phyloP scores from a whole-genome alignment of 1,139 yeast genomes.

The Candida sanyaensis region DNA sequence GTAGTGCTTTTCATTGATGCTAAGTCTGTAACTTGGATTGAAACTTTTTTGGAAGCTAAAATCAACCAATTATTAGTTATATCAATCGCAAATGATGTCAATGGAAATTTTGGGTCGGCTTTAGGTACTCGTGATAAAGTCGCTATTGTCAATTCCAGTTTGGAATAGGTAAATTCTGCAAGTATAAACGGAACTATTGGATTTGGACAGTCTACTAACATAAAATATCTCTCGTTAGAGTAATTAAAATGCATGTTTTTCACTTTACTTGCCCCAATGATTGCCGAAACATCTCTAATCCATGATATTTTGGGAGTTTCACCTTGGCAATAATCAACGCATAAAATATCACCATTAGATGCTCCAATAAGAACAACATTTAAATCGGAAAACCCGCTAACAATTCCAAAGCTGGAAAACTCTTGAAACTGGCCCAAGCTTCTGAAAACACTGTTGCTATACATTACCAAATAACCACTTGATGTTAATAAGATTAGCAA shows the following conservation, averaged over 20 bases:
- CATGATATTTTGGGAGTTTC: conserved; percentile 20
- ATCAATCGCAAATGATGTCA: conserved; percentile 57
- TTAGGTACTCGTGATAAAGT: conserved; percentile 32
- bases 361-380: conserved; percentile 51
- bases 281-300: conserved; percentile 20
- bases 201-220: conserved; percentile 68
- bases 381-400: conserved; percentile 44
- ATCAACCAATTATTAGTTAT: conserved; percentile 41
- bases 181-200: conserved; percentile 58
- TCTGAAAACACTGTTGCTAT: conserved; percentile 30
- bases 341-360: conserved; percentile 53
- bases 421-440: conserved; percentile 22
- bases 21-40: conserved; percentile 58
- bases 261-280: conserved; percentile 40
- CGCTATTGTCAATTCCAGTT: not conserved
- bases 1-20: conserved; percentile 19
- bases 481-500: conserved; percentile 63
- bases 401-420: conserved; percentile 51
- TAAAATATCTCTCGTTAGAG: conserved; percentile 24
- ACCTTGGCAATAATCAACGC: conserved; percentile 38
- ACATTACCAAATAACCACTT: conserved; percentile 52
- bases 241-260: conserved; percentile 49
- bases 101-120: conserved; percentile 49
- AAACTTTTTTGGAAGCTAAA: conserved; percentile 74
- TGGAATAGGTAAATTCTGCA: conserved; percentile 30